Base-by-base conservation (phyloP, 257 asterid genomes). In the Henckelia pumila region DNA sequence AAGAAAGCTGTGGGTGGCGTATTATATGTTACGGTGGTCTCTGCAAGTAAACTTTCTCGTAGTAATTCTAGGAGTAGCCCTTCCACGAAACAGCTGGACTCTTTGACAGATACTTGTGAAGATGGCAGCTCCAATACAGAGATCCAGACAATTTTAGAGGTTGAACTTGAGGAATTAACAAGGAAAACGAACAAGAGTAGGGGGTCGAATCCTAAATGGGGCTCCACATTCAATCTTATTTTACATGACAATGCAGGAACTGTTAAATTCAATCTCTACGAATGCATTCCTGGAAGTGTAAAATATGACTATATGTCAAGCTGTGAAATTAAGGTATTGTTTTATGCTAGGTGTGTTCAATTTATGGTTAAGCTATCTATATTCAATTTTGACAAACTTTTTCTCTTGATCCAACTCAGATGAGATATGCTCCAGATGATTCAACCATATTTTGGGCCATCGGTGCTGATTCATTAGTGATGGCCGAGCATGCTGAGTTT, bases 361-460 rank as follows among this genome's bases (percentile, higher is more conserved):
- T 64, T 66, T 72, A 19, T n/a, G 61, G 49, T 68, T 67, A 9
- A 22, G 25, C 24, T 16, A 57, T 29, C 8, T 17, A 8, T 47
- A 21, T 47, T 47, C 20, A 7, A 6, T 16, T 47, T 47, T 16
- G 55, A 26, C 53, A 33, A 77, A 57, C 53, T 33, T 63, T 65
- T 76, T 53, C 44, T 19, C 32, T 37, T 17, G 33, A 68, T 56
- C 55, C n/a, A 71, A 68, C 71, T 84, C 82, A 94, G 99, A 67
- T 94, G 71, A 87, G 92, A 71, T 91, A 91, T 63, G 96, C 84
- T 55, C 73, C 80, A 1, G 96, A 91, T 67, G 99, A 87, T 77
- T 94, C 99, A 1, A 89, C 98, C 37, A 84, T 89, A 81, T 91
- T 88, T 79, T 94, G 99, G 99, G 99, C 97, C 23, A 81, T 83